Base-by-base conservation (phyloP, 2,329 filamentous ascomycete genomes). In the Botrytis byssoidea region DNA sequence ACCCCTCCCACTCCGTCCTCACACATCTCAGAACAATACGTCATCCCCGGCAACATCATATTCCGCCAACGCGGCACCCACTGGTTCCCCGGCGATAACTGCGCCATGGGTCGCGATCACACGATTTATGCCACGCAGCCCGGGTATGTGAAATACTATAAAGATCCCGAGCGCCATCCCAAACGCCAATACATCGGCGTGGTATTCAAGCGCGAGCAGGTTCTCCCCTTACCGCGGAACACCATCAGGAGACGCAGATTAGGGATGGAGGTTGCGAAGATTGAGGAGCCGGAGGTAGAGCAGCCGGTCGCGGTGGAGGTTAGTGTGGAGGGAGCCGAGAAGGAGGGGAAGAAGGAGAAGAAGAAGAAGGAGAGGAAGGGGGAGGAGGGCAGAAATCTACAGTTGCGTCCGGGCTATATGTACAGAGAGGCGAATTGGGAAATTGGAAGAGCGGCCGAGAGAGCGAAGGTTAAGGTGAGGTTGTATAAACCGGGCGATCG, bases 101-200 rank as follows among this genome's bases (percentile, higher is more conserved):
- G 93, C 83, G 93, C 91, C 79, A 95, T 98, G 86, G 96, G 96
- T 69, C 92, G 96, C 75, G 95, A 99, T 83, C 96, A 98, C 86
- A 98, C 95, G 69, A 97, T 99, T 82, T 97, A 93, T 83, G 91
- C 96, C 71, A 91, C 90, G 74, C 89, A 92, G 73, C 87, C 92
- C 5, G 96, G 96, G 76, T 99, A 97, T 83, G 96, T 99, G 75
- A 94, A 96, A 79, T 99, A 97, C 88, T 99, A 99, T 87, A 90
- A 92, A 81, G 95, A 99, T 81, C 94, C 95, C 0, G 83, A 87
- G 46, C 88, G 86, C 74, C 94, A 98, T 83, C 93, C 95, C 0
- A 92, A 94, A 78, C 89, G 95, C 75, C 93, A 97, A 83, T 99
- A 95, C 86, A 99, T 99, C 80, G 96, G 96, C 75, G 92, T 99